phyloP scores from a whole-genome alignment of 352 stramenopile genomes.

The Phytopythium oedochilum region DNA sequence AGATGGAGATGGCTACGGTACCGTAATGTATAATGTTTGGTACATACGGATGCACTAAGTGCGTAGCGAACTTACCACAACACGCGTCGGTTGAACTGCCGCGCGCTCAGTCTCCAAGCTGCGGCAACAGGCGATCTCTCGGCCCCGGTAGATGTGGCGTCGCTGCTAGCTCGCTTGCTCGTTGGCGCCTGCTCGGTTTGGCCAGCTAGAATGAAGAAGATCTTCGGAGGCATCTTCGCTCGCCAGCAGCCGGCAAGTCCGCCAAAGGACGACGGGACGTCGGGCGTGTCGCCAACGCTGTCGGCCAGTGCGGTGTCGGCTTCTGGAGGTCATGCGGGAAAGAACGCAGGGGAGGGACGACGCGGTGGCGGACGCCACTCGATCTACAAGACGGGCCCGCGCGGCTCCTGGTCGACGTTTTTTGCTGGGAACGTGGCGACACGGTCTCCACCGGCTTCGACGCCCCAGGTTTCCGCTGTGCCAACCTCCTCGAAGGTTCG shows the following conservation, averaged over 20 bases:
- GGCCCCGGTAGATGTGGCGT: background rate
- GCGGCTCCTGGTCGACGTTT: constrained; percentile 38
- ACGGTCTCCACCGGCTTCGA: background rate
- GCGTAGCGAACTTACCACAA: background rate
- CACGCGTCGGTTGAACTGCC: constrained; percentile 1
- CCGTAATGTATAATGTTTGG: no score
- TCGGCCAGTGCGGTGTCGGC: background rate
- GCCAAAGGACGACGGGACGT: constrained; percentile 7
- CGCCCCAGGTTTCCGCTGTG: constrained; percentile 3
- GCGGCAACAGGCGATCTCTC: background rate
- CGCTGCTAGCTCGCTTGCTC: background rate
- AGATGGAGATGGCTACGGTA: background rate
- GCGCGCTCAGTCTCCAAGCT: background rate
- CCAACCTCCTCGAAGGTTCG: constrained; percentile 26
- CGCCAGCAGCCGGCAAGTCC: constrained; percentile 16
- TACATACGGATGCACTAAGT: no score
- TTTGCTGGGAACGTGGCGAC: constrained; percentile 12
- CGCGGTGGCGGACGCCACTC: background rate
- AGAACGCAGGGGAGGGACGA: background rate
- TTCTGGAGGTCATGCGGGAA: background rate
- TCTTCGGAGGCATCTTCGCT: constrained; percentile 54
- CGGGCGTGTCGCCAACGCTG: background rate
- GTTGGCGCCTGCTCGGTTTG: background rate
- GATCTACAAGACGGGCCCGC: constrained; percentile 21
- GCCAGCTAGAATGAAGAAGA: constrained; percentile 56